Evolutionary conservation across 768 basidiomycete genomes (phyloP).

Genomic region (Mycena polygramma): DNA sequence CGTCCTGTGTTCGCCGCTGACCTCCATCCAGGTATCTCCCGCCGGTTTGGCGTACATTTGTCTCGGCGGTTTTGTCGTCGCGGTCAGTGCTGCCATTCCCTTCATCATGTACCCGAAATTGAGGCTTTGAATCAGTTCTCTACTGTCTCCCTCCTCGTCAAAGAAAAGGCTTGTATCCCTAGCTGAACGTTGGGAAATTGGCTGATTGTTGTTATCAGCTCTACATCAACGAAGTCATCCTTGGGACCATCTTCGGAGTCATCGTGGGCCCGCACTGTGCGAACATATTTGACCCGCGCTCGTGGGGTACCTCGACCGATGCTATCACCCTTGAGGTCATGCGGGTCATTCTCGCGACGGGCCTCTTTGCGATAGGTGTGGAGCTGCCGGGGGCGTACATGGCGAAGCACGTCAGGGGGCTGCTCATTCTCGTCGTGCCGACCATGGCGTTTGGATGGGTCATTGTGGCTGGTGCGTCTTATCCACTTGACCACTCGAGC

Average conservation of each 20-base stretch:
- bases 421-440: constrained; percentile 79
- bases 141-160: constrained; percentile 84
- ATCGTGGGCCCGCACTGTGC: constrained; percentile 81
- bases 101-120: not conserved
- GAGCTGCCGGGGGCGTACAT: constrained; percentile 92
- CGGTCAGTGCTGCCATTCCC: constrained; percentile 42
- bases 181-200: not conserved
- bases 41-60: constrained; percentile 33
- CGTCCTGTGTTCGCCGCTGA: not conserved
- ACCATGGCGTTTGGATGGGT: constrained; percentile 92
- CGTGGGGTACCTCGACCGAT: constrained; percentile 70
- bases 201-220: constrained; percentile 56
- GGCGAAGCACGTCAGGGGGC: constrained; percentile 79
- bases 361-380: constrained; percentile 95
- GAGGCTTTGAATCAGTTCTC: constrained; percentile 71
- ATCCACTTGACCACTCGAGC: not conserved
- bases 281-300: constrained; percentile 80
- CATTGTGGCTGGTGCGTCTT: constrained; percentile 70
- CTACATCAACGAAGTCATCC: constrained; percentile 94
- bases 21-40: constrained; percentile 20
- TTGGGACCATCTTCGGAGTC: constrained; percentile 81
- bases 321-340: constrained; percentile 89
- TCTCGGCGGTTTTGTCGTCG: constrained; percentile 48
- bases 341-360: constrained; percentile 89
- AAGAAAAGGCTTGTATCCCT: constrained; percentile 71